Percentiles rank a stretch among this genome's conserved stretches.
These are phyloP conservation scores for Xylariaceae sp. DNA, from an alignment of 2,329 filamentous ascomycete species.

Conservation along the genomic window DNA sequence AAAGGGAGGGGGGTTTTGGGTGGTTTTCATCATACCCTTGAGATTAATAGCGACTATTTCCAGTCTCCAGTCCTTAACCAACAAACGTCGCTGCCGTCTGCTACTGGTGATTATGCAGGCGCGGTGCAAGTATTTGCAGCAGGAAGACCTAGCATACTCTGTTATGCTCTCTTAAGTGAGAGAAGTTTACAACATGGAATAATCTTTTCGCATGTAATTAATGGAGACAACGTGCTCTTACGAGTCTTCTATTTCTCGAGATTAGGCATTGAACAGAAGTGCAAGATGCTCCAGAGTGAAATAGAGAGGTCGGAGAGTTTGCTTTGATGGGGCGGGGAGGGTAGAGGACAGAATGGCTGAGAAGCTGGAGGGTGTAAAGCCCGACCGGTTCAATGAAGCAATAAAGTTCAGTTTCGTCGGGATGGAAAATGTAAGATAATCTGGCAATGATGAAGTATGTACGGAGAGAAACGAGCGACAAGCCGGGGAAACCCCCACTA, in stretches of 20 bases:
- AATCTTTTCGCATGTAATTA: conserved; percentile 17
- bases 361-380: conserved; percentile 4
- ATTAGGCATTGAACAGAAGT: conserved; percentile 12
- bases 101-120: conserved; percentile 18
- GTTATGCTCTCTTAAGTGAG: conserved; percentile 30
- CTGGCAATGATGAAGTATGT: too few relatives aligned
- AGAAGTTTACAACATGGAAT: conserved; percentile 28
- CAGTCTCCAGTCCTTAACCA: conserved; percentile 15
- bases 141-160: conserved; percentile 15
- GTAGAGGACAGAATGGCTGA: conserved; percentile 3
- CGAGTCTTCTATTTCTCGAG: conserved; percentile 18
- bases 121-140: conserved; percentile 12
- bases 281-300: conserved; percentile 7
- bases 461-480: conserved; percentile 10
- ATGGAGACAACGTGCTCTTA: conserved; percentile 8
- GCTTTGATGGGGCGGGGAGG: conserved; percentile 3
- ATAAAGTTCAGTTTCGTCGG: too few relatives aligned
- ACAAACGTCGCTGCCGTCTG: conserved; percentile 14
- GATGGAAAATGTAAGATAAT: too few relatives aligned
- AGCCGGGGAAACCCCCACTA: conserved; percentile 6
- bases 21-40: conserved; percentile 31
- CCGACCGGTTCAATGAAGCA: too few relatives aligned
- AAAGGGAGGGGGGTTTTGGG: conserved; percentile 16
- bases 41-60: conserved; percentile 16
- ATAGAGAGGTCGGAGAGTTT: conserved; percentile 5